These are phyloP conservation scores for Amesomyces nigricolor DNA, from an alignment of 2,329 filamentous ascomycete genomes.

Conservation along the genomic window DNA sequence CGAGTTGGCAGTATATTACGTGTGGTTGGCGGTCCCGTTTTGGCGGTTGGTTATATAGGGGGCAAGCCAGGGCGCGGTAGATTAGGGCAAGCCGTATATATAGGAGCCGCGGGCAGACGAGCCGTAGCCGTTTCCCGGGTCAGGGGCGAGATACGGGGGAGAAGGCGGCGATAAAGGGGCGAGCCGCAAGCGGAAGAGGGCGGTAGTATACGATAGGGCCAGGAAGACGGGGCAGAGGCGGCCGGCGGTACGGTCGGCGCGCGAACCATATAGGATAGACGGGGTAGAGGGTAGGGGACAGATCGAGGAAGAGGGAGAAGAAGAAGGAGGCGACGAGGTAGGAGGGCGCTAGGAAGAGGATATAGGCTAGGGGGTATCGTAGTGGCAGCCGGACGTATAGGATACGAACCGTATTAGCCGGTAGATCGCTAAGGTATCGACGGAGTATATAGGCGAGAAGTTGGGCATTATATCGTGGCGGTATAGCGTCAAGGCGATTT, in stretches of 20 bases:
- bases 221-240: background rate
- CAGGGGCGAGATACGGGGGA: too few species aligned
- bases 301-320: background rate
- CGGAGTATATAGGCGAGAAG: constrained; percentile 6
- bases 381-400: constrained; percentile 4
- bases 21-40: constrained; percentile 16
- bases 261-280: too few species aligned
- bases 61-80: background rate
- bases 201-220: background rate
- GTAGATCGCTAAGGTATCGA: constrained; percentile 6
- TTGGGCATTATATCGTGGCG: constrained; percentile 8
- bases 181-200: constrained; percentile 1
- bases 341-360: background rate
- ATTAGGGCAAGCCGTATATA: constrained; percentile 6
- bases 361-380: background rate
- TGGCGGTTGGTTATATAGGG: constrained; percentile 4
- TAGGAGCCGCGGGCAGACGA: constrained; percentile 7
- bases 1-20: too few species aligned
- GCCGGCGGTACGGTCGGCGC: background rate
- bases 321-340: background rate
- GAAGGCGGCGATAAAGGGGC: background rate
- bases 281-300: background rate
- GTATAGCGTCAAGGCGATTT: constrained; percentile 9
- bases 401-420: constrained; percentile 9
- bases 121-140: background rate